These are phyloP conservation scores for Cyclotella choctawhatcheeana DNA, from an alignment of 108 stramenopile species.

Conservation along the genomic window DNA sequence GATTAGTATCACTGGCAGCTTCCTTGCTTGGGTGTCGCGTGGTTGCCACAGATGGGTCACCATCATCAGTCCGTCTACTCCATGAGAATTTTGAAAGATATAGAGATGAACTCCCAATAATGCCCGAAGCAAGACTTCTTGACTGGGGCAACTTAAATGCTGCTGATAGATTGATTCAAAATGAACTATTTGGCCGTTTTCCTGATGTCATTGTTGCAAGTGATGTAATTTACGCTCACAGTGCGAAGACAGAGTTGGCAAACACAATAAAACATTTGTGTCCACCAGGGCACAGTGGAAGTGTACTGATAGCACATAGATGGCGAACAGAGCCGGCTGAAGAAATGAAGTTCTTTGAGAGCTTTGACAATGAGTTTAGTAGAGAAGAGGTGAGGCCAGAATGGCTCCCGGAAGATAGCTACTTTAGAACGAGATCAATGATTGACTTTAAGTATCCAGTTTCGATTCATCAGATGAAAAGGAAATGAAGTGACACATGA, in stretches of 20 bases:
- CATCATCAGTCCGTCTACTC: conserved; percentile 20
- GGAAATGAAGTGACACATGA: conserved; percentile 9
- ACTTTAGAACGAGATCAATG: conserved; percentile 28
- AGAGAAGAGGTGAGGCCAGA: conserved; percentile 23
- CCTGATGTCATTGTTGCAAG: conserved; percentile 35
- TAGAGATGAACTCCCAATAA: background rate
- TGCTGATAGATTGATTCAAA: conserved; percentile 5
- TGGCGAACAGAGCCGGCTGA: conserved; percentile 21
- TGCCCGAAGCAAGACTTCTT: background rate
- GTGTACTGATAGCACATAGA: conserved; percentile 28
- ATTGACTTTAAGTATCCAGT: conserved; percentile 23
- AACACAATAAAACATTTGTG: conserved; percentile 17
- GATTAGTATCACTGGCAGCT: conserved; percentile 26
- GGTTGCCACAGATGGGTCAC: conserved; percentile 26
- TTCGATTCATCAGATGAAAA: conserved; percentile 26
- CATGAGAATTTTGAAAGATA: conserved; percentile 31
- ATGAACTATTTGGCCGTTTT: conserved; percentile 4
- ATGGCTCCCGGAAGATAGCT: conserved; percentile 22
- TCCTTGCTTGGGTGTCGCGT: conserved; percentile 30
- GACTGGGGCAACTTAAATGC: conserved; percentile 26
- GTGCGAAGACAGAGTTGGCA: conserved; percentile 28
- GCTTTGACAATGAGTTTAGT: conserved; percentile 25
- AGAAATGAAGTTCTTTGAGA: conserved; percentile 23
- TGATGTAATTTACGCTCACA: conserved; percentile 32
- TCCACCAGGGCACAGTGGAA: conserved; percentile 19